Percentiles rank a stretch among this genome's conserved stretches.
Evolutionary conservation across 1,284 basidiomycete genomes (phyloP).

Genomic region (Ganoderma lingzhi): DNA sequence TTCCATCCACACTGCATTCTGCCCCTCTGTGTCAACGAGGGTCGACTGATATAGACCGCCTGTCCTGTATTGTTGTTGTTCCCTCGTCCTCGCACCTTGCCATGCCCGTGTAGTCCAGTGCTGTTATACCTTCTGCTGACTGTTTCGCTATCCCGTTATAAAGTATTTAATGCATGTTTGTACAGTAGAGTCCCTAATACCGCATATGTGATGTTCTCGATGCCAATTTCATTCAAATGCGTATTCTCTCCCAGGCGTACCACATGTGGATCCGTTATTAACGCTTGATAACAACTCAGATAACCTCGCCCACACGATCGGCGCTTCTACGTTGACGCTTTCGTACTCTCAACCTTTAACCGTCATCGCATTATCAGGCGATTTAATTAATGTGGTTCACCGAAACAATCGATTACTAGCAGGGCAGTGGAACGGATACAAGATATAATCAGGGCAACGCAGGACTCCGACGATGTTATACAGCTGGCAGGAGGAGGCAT

Average conservation of each 20-base stretch:
- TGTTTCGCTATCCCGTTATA: conserved; percentile 8
- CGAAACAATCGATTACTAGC: background rate
- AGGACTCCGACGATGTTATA: background rate
- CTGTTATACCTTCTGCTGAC: background rate
- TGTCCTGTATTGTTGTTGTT: background rate
- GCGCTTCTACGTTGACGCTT: background rate
- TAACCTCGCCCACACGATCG: background rate
- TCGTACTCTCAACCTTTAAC: background rate
- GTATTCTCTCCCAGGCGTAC: background rate
- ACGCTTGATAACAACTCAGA: background rate
- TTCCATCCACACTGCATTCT: background rate
- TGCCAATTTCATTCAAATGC: background rate
- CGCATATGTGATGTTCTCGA: background rate
- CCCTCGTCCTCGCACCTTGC: background rate
- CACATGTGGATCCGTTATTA: background rate
- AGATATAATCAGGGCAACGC: background rate
- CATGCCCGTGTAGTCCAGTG: background rate
- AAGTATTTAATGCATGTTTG: conserved; percentile 16
- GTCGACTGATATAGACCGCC: background rate
- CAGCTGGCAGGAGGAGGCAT: background rate
- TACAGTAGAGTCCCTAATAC: conserved; percentile 11
- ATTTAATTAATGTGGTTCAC: background rate
- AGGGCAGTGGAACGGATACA: background rate
- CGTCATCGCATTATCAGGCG: background rate
- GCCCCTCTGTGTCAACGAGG: background rate